Conservation (phyloP, 2,329 filamentous ascomycete species). For the Daldinia sp. region DNA sequence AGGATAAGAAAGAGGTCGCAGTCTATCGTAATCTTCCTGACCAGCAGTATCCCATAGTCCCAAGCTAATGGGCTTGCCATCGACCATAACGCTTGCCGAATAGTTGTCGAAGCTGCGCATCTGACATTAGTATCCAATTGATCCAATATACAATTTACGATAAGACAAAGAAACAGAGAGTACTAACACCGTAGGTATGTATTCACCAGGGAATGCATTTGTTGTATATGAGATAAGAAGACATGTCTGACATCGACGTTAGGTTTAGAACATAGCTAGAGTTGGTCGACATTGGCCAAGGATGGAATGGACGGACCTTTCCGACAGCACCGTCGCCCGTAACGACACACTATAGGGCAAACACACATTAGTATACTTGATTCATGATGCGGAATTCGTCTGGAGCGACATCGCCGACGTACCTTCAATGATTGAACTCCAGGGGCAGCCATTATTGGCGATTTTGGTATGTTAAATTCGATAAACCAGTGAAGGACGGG, state of each 20-base stretch:
- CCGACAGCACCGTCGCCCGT: slow-evolving; percentile 99
- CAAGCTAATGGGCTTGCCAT: slow-evolving; percentile 95
- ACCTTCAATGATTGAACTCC: slow-evolving; percentile 94
- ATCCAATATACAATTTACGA: slow-evolving; percentile 14
- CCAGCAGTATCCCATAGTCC: slow-evolving; percentile 98
- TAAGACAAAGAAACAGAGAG: slow-evolving; percentile 4
- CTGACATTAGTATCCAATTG: slow-evolving; percentile 31
- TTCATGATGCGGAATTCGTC: slow-evolving; percentile 19
- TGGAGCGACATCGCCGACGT: slow-evolving; percentile 44
- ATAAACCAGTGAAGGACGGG: slow-evolving; percentile 27
- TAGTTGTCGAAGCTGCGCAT: slow-evolving; percentile 90
- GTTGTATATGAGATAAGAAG: slow-evolving; percentile 99
- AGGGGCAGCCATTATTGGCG: slow-evolving; percentile 76
- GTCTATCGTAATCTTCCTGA: slow-evolving; percentile 97
- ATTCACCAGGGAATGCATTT: slow-evolving; percentile 99
- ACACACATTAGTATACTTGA: slow-evolving; percentile 49
- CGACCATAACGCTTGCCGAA: slow-evolving; percentile 98
- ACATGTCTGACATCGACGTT: slow-evolving; percentile 75
- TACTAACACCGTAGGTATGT: slow-evolving; percentile 95
- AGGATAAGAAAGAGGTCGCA: slow-evolving; percentile 94
- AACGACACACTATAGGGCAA: slow-evolving; percentile 81
- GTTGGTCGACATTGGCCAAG: slow-evolving; percentile 20
- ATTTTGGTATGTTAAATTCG: slow-evolving; percentile 28
- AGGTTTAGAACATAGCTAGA: slow-evolving; percentile 41
- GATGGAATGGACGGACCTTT: slow-evolving; percentile 71